A percentile compares a stretch with the other conserved stretches of the same genome.
These are phyloP conservation scores for Arthroderma uncinatum DNA, from an alignment of 2,329 filamentous ascomycete genomes.

Conservation along the genomic window DNA sequence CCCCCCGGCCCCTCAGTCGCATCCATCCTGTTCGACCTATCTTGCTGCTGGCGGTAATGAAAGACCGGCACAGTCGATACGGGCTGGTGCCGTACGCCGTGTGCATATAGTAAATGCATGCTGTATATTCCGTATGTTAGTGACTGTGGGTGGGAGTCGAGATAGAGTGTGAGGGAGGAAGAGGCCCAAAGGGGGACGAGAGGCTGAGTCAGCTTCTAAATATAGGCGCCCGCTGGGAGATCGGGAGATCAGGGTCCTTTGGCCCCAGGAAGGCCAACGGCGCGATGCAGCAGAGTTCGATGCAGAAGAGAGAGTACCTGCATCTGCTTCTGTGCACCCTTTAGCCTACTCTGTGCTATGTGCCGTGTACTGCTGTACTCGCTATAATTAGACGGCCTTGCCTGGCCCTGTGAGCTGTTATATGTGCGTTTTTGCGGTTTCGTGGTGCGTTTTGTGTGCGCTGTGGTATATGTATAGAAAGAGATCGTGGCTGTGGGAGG, in stretches of 20 bases:
- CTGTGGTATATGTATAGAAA: background rate
- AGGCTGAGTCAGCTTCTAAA: conserved; percentile 3
- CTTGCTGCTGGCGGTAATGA: too few relatives aligned
- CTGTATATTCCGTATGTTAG: too few relatives aligned
- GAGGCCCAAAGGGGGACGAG: too few relatives aligned
- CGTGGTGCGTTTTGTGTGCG: background rate
- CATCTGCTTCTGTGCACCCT: background rate
- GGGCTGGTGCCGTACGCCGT: too few relatives aligned
- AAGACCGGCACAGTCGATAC: too few relatives aligned
- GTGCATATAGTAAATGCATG: too few relatives aligned
- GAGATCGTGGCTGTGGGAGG: background rate
- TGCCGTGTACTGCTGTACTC: background rate
- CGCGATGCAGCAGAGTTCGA: background rate
- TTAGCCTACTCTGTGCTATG: background rate
- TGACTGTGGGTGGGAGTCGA: background rate
- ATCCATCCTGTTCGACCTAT: too few relatives aligned
- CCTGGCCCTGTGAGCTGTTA: background rate
- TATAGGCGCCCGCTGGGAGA: background rate
- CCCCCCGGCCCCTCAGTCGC: background rate
- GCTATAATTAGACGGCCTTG: background rate
- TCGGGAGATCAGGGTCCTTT: conserved; percentile 1
- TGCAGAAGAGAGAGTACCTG: background rate
- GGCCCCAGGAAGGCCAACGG: background rate
- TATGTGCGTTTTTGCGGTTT: background rate
- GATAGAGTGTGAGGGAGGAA: background rate